Evolutionary conservation across 2,329 filamentous ascomycete genomes (phyloP).

Genomic region (Venturia carpophila): DNA sequence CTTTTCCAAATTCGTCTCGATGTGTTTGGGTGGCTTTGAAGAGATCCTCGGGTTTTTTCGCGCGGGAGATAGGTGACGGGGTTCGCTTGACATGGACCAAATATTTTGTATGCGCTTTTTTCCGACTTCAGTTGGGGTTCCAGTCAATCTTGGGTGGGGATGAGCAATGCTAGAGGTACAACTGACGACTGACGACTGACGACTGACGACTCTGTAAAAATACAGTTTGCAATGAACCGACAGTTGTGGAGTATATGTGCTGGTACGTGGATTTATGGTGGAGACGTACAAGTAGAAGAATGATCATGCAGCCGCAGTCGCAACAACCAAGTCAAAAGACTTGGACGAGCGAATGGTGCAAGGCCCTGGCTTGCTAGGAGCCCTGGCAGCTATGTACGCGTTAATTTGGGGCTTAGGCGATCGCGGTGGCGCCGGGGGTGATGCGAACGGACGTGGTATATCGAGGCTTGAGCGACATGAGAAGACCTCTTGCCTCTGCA

Average conservation of each 20-base stretch:
- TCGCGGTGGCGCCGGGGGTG: not conserved
- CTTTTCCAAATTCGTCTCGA: constrained; percentile 30
- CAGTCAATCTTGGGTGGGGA: not conserved
- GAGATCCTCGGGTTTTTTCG: constrained; percentile 12
- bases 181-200: not conserved
- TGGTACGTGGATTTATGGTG: not conserved
- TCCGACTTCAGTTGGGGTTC: not conserved
- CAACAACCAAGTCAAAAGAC: constrained; percentile 2
- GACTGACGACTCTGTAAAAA: not conserved
- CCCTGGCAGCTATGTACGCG: constrained; percentile 10
- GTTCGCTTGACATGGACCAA: constrained; percentile 18
- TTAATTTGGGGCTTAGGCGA: not conserved
- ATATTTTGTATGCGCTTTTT: not conserved
- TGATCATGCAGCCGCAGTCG: not conserved
- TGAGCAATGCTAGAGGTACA: not conserved
- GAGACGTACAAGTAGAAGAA: not conserved
- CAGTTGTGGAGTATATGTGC: not conserved
- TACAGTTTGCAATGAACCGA: not conserved
- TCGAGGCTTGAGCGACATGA: not conserved
- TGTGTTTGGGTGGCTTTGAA: constrained; percentile 18
- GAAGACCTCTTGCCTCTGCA: not conserved
- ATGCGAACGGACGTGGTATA: not conserved
- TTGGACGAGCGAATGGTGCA: constrained; percentile 2
- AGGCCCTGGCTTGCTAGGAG: not conserved
- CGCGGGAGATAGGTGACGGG: not conserved